Evolutionary conservation across 257 asterid genomes (phyloP), one percentile per base, ranked within the genome.

Genomic region (Solanum pinnatisectum): DNA sequence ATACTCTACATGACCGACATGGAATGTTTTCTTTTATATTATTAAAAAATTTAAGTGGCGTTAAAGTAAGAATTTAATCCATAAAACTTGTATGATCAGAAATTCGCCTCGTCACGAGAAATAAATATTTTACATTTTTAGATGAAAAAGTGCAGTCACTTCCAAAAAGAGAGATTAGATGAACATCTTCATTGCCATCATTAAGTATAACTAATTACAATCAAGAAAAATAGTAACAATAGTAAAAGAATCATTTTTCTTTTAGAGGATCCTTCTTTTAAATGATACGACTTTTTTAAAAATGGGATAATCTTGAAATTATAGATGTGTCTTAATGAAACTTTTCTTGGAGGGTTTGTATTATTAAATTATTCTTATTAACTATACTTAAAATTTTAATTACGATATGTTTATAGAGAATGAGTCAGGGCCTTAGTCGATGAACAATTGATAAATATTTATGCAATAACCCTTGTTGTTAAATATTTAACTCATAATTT

Each of bases 1-100:
- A 72, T 92, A 91, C 87, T 86, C 90, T 94, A 92, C 88, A 87
- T 67, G 89, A 87, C 88, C 88, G 87, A 87, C 89, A 93, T 87
- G 88, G 44, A 42, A 87, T 88, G 90, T 90, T 89, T 86, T 60
- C 23, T 44, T 15, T 56, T 35, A 6, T 32, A 81, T 84, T 82
- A 71, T 65, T 40, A 59, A 52, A 68, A 13, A 39, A 8, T 16
- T 14, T 56, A 39, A 63, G 67, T 85, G 81, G 40, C 22, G 72
- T 22, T 63, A 85, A 60, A 67, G 59, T 68, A 46, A 35, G 11
- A 35, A 68, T 81, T 20, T 46, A 27, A 81, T 81, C 85, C 85
- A 46, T 42, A 46, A 44, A 68, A 81, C 42, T 81, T 81, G 85
- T 46, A 81, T 10, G 85, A 27, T 81, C 85, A 46, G 42, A 46